Base-by-base conservation (phyloP, 2,329 filamentous ascomycete species). In the Epichloe baconii region DNA sequence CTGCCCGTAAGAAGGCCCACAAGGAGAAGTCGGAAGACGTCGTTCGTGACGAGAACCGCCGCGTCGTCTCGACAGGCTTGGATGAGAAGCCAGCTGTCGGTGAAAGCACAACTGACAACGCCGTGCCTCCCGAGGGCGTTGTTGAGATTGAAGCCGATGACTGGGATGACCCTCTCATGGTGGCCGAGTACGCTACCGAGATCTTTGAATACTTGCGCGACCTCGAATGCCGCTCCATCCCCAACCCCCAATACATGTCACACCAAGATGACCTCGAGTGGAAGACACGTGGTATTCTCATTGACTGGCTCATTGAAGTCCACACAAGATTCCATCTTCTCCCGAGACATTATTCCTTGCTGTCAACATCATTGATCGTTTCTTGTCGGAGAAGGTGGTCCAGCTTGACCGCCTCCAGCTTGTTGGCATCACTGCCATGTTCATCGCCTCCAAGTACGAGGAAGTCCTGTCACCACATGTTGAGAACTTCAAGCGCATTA, bases 391-490 rank as follows among this genome's bases (percentile, higher is more conserved):
- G 63, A 96, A 97, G 75, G 85, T 96, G 35, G 93, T 98, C 44
- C 88, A 95, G 71, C 82, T 98, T 45, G 91, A 97, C 67, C 89
- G 90, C 55, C 83, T 98, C 5, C 93, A 98, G 71, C 79, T 98
- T 8, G 93, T 98, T 53, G 93, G 93, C 63, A 90, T 97, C 62
- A 95, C 93, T 23, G 93, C 91, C 68, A 97, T 98, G 93, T 97
- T 97, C 74, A 95, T 97, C 64, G 93, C 93, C 12, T 94, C 91
- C 64, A 98, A 98, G 74, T 98, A 97, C 66, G 91, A 98, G 70
- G 93, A 98, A 67, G 90, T 98, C 47, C 79, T 98, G 48, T 97
- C 93, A 11, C 93, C 93, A 44, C 91, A 97, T 60, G 90, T 98
- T 40, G 85, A 86, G 67, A 96, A 96, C 77, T 98, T 98, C 76